A percentile compares a stretch with the other conserved stretches of the same genome.
Evolutionary conservation across 2,329 filamentous ascomycete species (phyloP).

Genomic region (Helminthosporium solani): DNA sequence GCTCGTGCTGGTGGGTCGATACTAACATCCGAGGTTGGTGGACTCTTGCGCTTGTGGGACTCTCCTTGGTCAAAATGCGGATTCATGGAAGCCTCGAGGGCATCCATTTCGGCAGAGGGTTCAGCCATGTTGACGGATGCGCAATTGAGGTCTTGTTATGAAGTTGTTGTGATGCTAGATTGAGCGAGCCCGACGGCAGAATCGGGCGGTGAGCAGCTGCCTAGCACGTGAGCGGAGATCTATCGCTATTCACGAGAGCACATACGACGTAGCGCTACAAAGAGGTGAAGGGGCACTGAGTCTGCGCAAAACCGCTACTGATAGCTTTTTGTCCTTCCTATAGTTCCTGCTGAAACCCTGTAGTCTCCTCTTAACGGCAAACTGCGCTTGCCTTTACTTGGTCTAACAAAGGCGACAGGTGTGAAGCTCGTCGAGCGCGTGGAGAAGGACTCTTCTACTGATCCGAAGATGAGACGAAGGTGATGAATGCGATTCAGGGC

Average conservation of each 20-base stretch:
- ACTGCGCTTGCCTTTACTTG: no score
- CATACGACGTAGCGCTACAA: background rate
- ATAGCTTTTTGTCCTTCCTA: no score
- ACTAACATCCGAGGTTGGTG: constrained; percentile 20
- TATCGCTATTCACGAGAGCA: no score
- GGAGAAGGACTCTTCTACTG: no score
- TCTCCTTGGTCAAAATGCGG: background rate
- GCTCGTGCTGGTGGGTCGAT: background rate
- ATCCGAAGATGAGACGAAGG: no score
- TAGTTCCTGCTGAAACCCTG: no score
- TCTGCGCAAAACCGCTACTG: no score
- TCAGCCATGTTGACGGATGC: no score
- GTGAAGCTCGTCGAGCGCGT: no score
- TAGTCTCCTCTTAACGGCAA: no score
- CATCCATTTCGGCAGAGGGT: background rate
- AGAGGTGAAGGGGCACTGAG: no score
- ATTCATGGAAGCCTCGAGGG: background rate
- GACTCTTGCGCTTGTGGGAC: constrained; percentile 29
- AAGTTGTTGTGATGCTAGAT: background rate
- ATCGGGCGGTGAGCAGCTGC: background rate
- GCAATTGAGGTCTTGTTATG: background rate
- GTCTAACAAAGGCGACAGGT: no score
- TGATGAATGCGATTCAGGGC: background rate
- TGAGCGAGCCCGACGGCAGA: background rate
- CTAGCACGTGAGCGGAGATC: background rate